Percentiles rank a stretch among this genome's conserved stretches.
phyloP scores from a whole-genome alignment of 306 rosid genomes.

The Rosa multiflora region DNA sequence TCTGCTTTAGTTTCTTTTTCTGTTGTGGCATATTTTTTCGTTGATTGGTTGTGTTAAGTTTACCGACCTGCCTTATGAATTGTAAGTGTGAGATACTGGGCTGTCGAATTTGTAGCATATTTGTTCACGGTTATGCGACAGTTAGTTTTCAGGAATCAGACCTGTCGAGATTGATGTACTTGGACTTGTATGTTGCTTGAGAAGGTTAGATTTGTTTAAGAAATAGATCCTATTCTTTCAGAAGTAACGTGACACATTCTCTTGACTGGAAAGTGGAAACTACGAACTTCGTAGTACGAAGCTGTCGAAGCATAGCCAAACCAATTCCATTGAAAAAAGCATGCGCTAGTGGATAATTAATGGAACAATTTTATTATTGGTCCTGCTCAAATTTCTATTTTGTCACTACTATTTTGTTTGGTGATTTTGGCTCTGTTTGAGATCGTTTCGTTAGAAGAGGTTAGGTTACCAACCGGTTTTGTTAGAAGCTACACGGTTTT shows the following conservation, averaged over 20 bases:
- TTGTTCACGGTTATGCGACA: slow-evolving; percentile 17
- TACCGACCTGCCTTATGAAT: slow-evolving; percentile 25
- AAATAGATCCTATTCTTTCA: not conserved
- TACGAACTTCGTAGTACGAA: not conserved
- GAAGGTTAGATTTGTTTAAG: not conserved
- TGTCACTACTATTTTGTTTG: too few relatives aligned
- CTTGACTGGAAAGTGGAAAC: not conserved
- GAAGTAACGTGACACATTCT: not conserved
- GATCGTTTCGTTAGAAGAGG: too few relatives aligned
- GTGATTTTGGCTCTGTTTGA: too few relatives aligned
- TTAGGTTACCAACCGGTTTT: too few relatives aligned
- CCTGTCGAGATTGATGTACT: slow-evolving; percentile 12
- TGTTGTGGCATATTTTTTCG: slow-evolving; percentile 32
- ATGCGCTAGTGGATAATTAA: too few relatives aligned
- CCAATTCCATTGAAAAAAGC: not conserved
- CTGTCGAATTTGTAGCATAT: slow-evolving; percentile 45
- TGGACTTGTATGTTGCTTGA: slow-evolving; percentile 7
- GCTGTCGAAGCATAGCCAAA: not conserved
- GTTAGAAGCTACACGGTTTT: too few relatives aligned
- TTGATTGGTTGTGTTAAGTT: slow-evolving; percentile 31
- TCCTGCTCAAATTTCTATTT: too few relatives aligned
- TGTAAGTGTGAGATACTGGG: slow-evolving; percentile 15
- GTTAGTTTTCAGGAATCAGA: slow-evolving; percentile 3
- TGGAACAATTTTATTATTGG: not conserved
- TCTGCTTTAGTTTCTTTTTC: slow-evolving; percentile 32